Evolutionary conservation across 192 early-diverging fungal genomes (phyloP), one percentile per base, ranked within the genome.

Genomic region (Coemansia umbellata): DNA sequence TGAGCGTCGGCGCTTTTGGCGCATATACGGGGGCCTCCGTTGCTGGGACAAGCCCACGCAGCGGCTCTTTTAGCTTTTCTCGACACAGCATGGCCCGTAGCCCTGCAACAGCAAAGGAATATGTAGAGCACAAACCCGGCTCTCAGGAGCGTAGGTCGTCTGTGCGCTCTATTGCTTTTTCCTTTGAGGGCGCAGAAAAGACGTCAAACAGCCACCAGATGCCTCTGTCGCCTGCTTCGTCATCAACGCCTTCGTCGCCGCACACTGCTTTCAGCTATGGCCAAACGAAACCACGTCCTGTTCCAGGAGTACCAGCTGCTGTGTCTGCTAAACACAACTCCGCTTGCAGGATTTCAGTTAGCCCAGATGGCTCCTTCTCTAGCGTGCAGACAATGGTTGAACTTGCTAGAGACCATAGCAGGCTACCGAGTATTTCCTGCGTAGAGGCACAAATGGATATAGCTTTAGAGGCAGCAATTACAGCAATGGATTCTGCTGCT

Each of bases 1-100:
- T 75, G 30, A 75, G 73, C 58, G 60, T 58, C 27, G 60, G 65
- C 32, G 65, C 57, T 21, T 57, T 64, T 40, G 60, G 65, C n/a
- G 42, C 48, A 24, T 55, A 63, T 43, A 14, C 49, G 11, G 39
- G 10, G 14, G 24, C 31, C 26, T 28, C 51, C 14, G 39, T 23
- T 5, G 48, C 47, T 11, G 27, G 31, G 22, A 14, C 28, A 47
- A 53, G 50, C 22, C 41, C 35, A 11, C 32, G 32, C 48, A 51
- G 47, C 48, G 14, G 14, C 19, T 23, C 33, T 11, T 47, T 37
- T 15, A 37, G 37, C 28, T 19, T 23, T 36, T 47, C 44, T 10
- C 60, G 60, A 8, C 47, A 49, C n/a, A 41, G 47, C 19, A 53
- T 50, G n/a, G 8, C 32, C 17, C 52, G 53, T n/a, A 50, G 60